Percentiles rank a stretch among this genome's conserved stretches.
Conservation (phyloP, 2,329 filamentous ascomycete species). For the Dothistroma pini region DNA sequence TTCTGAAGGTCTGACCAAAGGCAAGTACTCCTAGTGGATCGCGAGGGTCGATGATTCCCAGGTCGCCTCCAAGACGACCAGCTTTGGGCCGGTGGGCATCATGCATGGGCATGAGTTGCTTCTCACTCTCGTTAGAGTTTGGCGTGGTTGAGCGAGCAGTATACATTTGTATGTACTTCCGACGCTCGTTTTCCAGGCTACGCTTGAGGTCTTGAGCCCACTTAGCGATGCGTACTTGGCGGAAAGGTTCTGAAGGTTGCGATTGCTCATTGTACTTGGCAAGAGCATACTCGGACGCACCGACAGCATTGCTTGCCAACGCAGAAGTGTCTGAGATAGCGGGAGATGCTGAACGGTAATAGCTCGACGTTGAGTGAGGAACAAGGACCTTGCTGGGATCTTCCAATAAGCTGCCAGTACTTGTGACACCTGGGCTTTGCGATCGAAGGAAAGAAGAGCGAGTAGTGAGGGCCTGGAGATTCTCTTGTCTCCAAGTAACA, state of each 20-base stretch:
- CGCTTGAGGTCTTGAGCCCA: conserved; percentile 81
- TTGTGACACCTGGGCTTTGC: conserved; percentile 24
- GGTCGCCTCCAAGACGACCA: conserved; percentile 35
- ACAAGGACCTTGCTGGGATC: conserved; percentile 34
- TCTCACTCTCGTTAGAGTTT: conserved; percentile 45
- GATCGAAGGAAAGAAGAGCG: conserved; percentile 23
- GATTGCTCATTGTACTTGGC: conserved; percentile 47
- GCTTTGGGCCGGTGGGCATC: conserved; percentile 30
- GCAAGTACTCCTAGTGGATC: conserved; percentile 78
- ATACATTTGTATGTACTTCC: conserved; percentile 61
- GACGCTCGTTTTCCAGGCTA: conserved; percentile 69
- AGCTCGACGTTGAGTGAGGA: conserved; percentile 30
- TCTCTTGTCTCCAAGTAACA: conserved; percentile 59
- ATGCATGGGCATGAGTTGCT: conserved; percentile 23
- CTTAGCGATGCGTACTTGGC: conserved; percentile 69
- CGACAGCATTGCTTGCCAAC: conserved; percentile 11
- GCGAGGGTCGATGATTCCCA: conserved; percentile 50
- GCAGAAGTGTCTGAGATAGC: conserved; percentile 19
- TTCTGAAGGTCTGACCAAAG: conserved; percentile 56
- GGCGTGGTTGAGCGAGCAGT: conserved; percentile 60
- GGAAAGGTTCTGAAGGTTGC: conserved; percentile 58
- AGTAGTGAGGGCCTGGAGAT: conserved; percentile 27
- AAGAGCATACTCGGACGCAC: conserved; percentile 48
- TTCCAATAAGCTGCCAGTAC: conserved; percentile 26
- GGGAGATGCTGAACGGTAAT: conserved; percentile 36